Base-by-base conservation (phyloP, 495 filamentous ascomycete genomes). In the Penicillium turbatum region DNA sequence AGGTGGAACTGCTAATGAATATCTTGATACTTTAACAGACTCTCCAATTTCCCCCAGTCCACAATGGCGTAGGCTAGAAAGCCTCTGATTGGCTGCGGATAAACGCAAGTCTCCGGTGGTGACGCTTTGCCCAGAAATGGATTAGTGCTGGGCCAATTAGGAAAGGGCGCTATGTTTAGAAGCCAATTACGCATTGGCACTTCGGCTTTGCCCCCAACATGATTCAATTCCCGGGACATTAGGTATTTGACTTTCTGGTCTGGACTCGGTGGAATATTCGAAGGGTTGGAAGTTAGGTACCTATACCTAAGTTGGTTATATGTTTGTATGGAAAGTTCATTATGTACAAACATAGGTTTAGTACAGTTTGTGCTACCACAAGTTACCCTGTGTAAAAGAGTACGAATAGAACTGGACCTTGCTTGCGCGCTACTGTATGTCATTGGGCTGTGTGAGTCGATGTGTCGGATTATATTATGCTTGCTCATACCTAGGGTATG, bases 51-150 rank as follows among this genome's bases (percentile, higher is more conserved):
- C 59, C 47, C 41, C n/a, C 39, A 24, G 34, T 29, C 34, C 47
- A 39, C 53, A 29, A 13, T 30, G 26, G 46, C n/a, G 48, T 51
- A 15, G 8, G 13, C 21, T 27, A 26, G 26, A 15, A 4, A 10
- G 10, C 5, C 8, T 45, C 11, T 59, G 8, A 62, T 65, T 65
- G 62, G 62, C 34, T 10, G 56, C 47, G 60, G 60, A 52, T 55
- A 13, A 36, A 39, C 9, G 43, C 44, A 44, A 44, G 37, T 51
- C 47, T 47, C 62, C 56, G 51, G 55, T 39, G 31, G 32, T 36
- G 52, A 62, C 59, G 45, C 58, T 51, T 61, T 46, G 17, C 46
- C 52, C 39, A 17, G 27, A 27, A 53, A 30, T 15, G 53, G 40
- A 32, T 49, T 54, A 38, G 43, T 13, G 41, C 15, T 15, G n/a